phyloP scores from a whole-genome alignment of 2,329 filamentous ascomycete species.

The Tolypocladium paradoxum region DNA sequence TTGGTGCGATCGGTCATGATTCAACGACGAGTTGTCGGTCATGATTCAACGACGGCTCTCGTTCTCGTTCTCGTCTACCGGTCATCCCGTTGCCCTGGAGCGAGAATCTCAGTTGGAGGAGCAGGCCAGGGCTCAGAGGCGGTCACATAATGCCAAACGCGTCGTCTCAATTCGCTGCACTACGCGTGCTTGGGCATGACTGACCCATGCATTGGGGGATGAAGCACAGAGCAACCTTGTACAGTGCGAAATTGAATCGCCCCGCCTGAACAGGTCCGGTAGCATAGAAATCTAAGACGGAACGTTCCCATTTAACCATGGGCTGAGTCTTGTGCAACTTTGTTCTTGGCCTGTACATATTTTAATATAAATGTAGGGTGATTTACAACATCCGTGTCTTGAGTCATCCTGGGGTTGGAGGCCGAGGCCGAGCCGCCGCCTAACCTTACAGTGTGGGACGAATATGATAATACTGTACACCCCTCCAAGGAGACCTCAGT shows the following conservation, averaged over 20 bases:
- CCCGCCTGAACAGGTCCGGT: no score
- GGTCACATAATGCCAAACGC: conserved; percentile 1
- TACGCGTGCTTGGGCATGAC: background rate
- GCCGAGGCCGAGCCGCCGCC: background rate
- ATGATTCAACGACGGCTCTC: no score
- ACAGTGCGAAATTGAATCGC: background rate
- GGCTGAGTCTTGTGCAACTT: background rate
- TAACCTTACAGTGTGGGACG: background rate
- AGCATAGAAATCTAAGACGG: no score
- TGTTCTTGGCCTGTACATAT: no score
- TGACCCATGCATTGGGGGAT: background rate
- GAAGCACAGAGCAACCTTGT: background rate
- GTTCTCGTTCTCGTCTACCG: no score
- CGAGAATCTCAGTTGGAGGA: background rate
- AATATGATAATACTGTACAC: conserved; percentile 5
- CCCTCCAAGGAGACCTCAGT: conserved; percentile 15
- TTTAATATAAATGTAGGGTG: background rate
- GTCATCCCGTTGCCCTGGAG: no score
- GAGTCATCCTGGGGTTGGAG: background rate
- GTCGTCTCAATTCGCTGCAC: background rate
- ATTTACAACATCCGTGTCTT: background rate
- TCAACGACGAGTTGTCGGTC: no score
- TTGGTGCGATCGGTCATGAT: no score
- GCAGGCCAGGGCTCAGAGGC: background rate
- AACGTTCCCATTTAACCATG: background rate